phyloP scores from a whole-genome alignment of 768 basidiomycete genomes.

The Suillus lakei region DNA sequence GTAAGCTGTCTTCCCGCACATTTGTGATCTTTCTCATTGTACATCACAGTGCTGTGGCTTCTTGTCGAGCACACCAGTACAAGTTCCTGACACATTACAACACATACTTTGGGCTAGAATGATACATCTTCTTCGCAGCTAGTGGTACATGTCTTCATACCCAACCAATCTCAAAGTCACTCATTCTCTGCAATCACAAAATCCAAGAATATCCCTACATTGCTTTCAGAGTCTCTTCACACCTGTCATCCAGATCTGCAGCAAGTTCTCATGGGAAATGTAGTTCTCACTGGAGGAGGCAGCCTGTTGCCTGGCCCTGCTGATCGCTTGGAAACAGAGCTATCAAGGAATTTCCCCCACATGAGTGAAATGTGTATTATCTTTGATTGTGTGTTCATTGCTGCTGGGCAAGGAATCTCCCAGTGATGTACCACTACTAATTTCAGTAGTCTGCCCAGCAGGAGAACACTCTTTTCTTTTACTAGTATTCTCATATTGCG shows the following conservation, averaged over 20 bases:
- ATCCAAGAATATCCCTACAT: slow-evolving; percentile 71
- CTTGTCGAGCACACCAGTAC: slow-evolving; percentile 69
- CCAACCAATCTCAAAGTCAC: slow-evolving; percentile 2
- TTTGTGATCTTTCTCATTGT: neutral
- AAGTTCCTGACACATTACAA: slow-evolving; percentile 97
- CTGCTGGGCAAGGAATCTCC: slow-evolving; percentile 54
- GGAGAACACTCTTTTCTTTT: too few species aligned
- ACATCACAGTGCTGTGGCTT: slow-evolving; percentile 55
- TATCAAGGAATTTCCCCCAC: slow-evolving; percentile 75
- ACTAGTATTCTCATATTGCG: too few species aligned
- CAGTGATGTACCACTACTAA: slow-evolving; percentile 75
- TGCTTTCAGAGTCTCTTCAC: slow-evolving; percentile 79
- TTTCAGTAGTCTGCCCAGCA: slow-evolving; percentile 66
- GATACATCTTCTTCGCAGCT: slow-evolving; percentile 80
- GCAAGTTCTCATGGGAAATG: slow-evolving; percentile 87
- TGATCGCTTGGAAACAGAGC: slow-evolving; percentile 81
- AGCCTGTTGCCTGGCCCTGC: slow-evolving; percentile 84
- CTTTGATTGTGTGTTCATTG: slow-evolving; percentile 27
- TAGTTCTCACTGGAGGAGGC: slow-evolving; percentile 96
- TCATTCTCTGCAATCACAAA: slow-evolving; percentile 45
- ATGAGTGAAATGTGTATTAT: slow-evolving; percentile 51
- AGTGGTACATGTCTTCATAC: slow-evolving; percentile 42
- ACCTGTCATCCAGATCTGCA: slow-evolving; percentile 92
- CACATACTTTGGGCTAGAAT: slow-evolving; percentile 78
- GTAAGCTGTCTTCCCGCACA: slow-evolving; percentile 45